phyloP scores from a whole-genome alignment of 768 basidiomycete species.

The Lactarius sp. region DNA sequence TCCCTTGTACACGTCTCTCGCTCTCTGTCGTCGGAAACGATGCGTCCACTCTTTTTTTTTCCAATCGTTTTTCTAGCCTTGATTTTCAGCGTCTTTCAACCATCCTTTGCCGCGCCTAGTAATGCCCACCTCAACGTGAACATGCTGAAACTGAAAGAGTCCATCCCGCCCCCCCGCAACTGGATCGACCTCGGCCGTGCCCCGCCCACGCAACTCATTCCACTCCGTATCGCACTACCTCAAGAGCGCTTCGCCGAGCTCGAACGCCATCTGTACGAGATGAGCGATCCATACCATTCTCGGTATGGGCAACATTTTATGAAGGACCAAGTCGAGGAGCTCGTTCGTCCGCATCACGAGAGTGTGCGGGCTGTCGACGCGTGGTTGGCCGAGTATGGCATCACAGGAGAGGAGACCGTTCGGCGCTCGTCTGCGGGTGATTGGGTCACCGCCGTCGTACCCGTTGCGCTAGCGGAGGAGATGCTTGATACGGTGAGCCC shows the following conservation, averaged over 20 bases:
- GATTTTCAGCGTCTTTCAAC: neutral
- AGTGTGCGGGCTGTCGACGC: slow-evolving; percentile 50
- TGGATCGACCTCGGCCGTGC: slow-evolving; percentile 46
- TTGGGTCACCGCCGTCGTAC: slow-evolving; percentile 59
- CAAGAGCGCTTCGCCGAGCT: slow-evolving; percentile 28
- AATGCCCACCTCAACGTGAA: neutral
- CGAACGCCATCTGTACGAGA: slow-evolving; percentile 27
- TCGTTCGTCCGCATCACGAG: slow-evolving; percentile 53
- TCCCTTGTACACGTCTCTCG: neutral
- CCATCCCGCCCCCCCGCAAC: slow-evolving; percentile 38
- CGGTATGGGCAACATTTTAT: slow-evolving; percentile 43
- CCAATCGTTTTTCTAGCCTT: neutral
- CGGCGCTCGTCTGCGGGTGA: slow-evolving; percentile 60
- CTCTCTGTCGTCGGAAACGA: neutral
- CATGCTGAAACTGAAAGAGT: slow-evolving; percentile 16
- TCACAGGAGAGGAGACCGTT: slow-evolving; percentile 37
- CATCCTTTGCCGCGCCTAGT: slow-evolving; percentile 3
- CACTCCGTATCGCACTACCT: slow-evolving; percentile 38
- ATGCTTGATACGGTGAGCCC: slow-evolving; percentile 63
- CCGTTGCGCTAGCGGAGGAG: slow-evolving; percentile 55
- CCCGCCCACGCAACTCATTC: slow-evolving; percentile 42
- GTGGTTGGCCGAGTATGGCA: slow-evolving; percentile 57
- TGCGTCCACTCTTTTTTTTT: slow-evolving; percentile 17
- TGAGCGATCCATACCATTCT: slow-evolving; percentile 25
- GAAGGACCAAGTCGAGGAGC: slow-evolving; percentile 58